phyloP scores from a whole-genome alignment of 2,329 filamentous ascomycete genomes.

The Curvularia hawaiiensis region DNA sequence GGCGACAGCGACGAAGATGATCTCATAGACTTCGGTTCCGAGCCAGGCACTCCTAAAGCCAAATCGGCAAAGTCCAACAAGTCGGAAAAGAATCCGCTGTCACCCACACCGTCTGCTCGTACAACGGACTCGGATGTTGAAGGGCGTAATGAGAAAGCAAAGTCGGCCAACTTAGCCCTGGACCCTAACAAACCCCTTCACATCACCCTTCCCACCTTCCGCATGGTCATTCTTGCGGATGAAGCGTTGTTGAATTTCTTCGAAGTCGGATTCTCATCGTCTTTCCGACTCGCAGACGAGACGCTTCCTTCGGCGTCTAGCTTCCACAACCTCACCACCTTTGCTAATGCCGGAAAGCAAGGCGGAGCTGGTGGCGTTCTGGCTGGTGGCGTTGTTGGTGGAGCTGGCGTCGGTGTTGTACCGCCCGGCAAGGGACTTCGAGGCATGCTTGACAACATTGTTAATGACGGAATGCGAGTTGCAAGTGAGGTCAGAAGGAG shows the following conservation, averaged over 20 bases:
- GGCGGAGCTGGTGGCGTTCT: constrained; percentile 48
- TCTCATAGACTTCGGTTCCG: constrained; percentile 63
- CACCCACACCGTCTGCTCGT: constrained; percentile 30
- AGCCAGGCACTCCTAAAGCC: constrained; percentile 37
- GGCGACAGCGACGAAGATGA: constrained; percentile 71
- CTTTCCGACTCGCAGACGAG: constrained; percentile 82
- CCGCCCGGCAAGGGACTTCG: constrained; percentile 76
- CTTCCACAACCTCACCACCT: constrained; percentile 80
- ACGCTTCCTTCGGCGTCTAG: constrained; percentile 58
- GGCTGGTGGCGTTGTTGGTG: constrained; percentile 51
- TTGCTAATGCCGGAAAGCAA: constrained; percentile 68
- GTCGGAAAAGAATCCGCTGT: constrained; percentile 35
- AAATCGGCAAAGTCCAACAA: constrained; percentile 40
- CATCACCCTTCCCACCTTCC: constrained; percentile 95
- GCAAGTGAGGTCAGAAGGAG: constrained; percentile 88
- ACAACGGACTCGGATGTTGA: constrained; percentile 33
- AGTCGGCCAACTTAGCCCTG: constrained; percentile 85
- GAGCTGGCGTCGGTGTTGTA: constrained; percentile 58
- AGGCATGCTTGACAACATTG: constrained; percentile 95
- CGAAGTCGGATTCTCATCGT: constrained; percentile 91
- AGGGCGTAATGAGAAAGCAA: constrained; percentile 58
- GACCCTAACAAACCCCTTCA: constrained; percentile 92
- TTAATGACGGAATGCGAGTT: constrained; percentile 95
- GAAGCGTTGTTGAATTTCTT: constrained; percentile 97
- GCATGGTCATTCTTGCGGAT: constrained; percentile 97